Evolutionary conservation across 2,329 filamentous ascomycete species (phyloP).

Genomic region (Mollisia scopiformis): DNA sequence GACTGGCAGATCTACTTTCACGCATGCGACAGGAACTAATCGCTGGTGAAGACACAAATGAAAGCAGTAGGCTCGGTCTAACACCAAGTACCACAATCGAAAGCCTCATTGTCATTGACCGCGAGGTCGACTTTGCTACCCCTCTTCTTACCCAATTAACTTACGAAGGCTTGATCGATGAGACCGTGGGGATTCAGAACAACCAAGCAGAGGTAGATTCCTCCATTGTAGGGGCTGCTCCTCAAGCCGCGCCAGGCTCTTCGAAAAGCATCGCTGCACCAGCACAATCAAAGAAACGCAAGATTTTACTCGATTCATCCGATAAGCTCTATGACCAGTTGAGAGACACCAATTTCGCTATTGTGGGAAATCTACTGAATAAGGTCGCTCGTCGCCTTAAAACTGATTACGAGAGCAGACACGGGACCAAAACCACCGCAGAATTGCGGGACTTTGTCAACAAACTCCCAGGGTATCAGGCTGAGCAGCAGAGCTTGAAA

Average conservation of each 20-base stretch:
- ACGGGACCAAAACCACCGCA: slow-evolving; percentile 83
- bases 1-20: slow-evolving; percentile 81
- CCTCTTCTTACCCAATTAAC: slow-evolving; percentile 92
- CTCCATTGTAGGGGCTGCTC: slow-evolving; percentile 78
- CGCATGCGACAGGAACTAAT: slow-evolving; percentile 90
- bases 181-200: slow-evolving; percentile 87
- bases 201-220: slow-evolving; percentile 94
- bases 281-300: slow-evolving; percentile 76
- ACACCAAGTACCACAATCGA: slow-evolving; percentile 88
- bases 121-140: slow-evolving; percentile 92
- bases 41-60: slow-evolving; percentile 74
- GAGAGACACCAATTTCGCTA: slow-evolving; percentile 91
- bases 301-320: slow-evolving; percentile 84
- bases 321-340: slow-evolving; percentile 89
- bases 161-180: slow-evolving; percentile 94
- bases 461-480: slow-evolving; percentile 88
- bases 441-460: slow-evolving; percentile 96
- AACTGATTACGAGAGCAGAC: slow-evolving; percentile 85
- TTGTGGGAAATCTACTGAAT: slow-evolving; percentile 86
- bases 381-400: slow-evolving; percentile 86
- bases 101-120: slow-evolving; percentile 91
- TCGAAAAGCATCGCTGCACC: slow-evolving; percentile 58
- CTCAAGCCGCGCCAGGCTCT: slow-evolving; percentile 56
- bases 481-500: slow-evolving; percentile 90
- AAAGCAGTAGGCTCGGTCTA: slow-evolving; percentile 65